These are phyloP conservation scores for Gremmenia infestans DNA, from an alignment of 2,329 filamentous ascomycete genomes.

Conservation along the genomic window DNA sequence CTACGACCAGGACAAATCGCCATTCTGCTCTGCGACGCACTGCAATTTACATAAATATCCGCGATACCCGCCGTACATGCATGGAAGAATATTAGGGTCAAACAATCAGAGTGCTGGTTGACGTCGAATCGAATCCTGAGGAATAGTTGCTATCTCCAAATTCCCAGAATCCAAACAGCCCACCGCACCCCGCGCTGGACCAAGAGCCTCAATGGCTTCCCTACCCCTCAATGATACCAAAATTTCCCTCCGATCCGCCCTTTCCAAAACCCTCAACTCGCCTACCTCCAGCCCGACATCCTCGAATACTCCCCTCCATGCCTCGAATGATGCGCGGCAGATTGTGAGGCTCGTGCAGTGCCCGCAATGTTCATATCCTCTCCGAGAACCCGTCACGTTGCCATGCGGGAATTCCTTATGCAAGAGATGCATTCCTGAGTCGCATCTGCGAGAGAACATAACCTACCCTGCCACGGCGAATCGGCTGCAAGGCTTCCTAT, in stretches of 20 bases:
- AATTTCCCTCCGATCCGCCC: constrained; percentile 10
- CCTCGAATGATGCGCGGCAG: constrained; percentile 52
- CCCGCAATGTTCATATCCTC: constrained; percentile 62
- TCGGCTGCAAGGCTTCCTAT: constrained; percentile 66
- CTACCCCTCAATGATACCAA: constrained; percentile 18
- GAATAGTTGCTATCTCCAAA: not conserved
- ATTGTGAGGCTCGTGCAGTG: constrained; percentile 76
- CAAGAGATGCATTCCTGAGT: constrained; percentile 64
- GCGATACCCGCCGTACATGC: not conserved
- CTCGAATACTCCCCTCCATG: constrained; percentile 34
- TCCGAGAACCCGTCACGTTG: constrained; percentile 66
- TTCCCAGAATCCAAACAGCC: not conserved
- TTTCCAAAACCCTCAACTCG: constrained; percentile 7
- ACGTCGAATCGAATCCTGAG: not conserved
- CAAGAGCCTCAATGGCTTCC: constrained; percentile 20
- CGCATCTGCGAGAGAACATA: constrained; percentile 62
- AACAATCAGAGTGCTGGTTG: not conserved
- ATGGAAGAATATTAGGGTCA: not conserved
- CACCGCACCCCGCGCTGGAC: constrained; percentile 13
- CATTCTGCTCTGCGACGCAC: not conserved
- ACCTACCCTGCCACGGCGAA: constrained; percentile 69
- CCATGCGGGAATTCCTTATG: constrained; percentile 81
- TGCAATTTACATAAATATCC: not conserved
- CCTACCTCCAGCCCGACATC: constrained; percentile 2
- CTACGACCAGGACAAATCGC: constrained; percentile 1